Conservation (phyloP, 352 stramenopile species). For the Peronosclerospora sorghi region DNA sequence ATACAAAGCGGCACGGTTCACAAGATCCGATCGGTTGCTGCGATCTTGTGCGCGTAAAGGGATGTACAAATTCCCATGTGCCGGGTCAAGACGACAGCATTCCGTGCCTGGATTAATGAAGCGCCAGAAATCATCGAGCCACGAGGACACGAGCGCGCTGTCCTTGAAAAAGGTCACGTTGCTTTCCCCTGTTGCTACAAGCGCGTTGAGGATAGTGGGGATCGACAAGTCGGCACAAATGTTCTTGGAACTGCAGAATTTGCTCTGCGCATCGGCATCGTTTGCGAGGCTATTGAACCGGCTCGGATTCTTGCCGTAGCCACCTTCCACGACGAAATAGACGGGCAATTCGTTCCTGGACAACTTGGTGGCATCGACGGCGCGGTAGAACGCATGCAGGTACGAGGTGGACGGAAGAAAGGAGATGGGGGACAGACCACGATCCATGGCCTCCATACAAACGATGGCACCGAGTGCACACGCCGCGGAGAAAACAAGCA, state of each 20-base stretch:
- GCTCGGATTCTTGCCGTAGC: constrained; percentile 38
- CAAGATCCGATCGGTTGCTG: constrained; percentile 5
- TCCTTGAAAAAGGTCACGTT: constrained; percentile 38
- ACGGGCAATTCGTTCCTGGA: constrained; percentile 30
- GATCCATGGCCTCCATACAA: constrained; percentile 38
- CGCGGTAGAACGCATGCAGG: constrained; percentile 38
- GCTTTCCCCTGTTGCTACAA: constrained; percentile 23
- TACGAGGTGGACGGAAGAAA: constrained; percentile 53
- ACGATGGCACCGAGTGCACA: constrained; percentile 40
- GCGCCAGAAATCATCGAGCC: constrained; percentile 67
- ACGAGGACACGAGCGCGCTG: constrained; percentile 37
- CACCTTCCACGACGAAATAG: constrained; percentile 65
- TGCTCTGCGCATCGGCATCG: constrained; percentile 21
- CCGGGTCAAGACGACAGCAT: constrained; percentile 46
- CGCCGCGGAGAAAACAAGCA: constrained; percentile 39
- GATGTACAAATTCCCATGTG: constrained; percentile 28
- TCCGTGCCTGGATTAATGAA: constrained; percentile 51
- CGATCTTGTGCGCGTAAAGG: constrained; percentile 26
- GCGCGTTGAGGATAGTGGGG: constrained; percentile 41
- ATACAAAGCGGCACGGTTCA: constrained; percentile 10
- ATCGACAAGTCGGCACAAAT: constrained; percentile 47
- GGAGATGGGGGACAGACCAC: constrained; percentile 38
- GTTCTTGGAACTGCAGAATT: constrained; percentile 51
- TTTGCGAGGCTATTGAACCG: constrained; percentile 17
- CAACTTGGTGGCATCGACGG: constrained; percentile 34